These are phyloP conservation scores for Mesembryanthemum crystallinum DNA, from an alignment of 148 eudicot genomes.

Conservation along the genomic window DNA sequence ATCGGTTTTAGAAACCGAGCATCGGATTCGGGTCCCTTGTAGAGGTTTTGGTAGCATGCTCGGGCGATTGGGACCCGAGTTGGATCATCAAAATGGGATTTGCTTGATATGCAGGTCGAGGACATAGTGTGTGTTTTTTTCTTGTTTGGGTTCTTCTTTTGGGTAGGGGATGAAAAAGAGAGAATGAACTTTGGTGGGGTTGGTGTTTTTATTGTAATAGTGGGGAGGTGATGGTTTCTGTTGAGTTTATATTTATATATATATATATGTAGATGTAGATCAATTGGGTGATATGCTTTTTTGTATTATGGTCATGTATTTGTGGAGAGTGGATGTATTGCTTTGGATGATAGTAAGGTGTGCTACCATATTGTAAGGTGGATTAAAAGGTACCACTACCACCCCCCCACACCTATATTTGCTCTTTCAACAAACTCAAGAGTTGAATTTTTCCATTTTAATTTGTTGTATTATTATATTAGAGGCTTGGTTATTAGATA, in stretches of 20 bases:
- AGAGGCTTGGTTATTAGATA: neutral
- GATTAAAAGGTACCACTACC: neutral
- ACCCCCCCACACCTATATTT: neutral
- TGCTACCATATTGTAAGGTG: slow-evolving; percentile 17
- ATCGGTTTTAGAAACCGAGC: slow-evolving; percentile 34
- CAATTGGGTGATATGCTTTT: neutral
- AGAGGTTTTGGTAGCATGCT: neutral
- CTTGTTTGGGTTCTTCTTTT: neutral
- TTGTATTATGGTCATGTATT: slow-evolving; percentile 15
- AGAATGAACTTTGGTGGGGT: neutral
- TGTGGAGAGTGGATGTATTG: slow-evolving; percentile 10
- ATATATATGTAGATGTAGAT: neutral
- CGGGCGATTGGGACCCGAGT: slow-evolving; percentile 47
- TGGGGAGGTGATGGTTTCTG: neutral
- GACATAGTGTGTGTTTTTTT: slow-evolving; percentile 29
- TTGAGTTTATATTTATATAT: neutral
- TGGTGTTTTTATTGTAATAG: neutral
- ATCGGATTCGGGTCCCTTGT: slow-evolving; percentile 30
- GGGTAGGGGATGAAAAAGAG: neutral
- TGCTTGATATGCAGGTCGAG: slow-evolving; percentile 53
- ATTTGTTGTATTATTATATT: neutral
- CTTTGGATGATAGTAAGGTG: slow-evolving; percentile 26
- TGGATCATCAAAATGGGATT: slow-evolving; percentile 31
- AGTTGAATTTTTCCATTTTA: neutral
- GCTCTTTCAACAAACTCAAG: slow-evolving; percentile 25